These are phyloP conservation scores for Phytophthora pistaciae DNA, from an alignment of 352 stramenopile genomes.

Conservation along the genomic window DNA sequence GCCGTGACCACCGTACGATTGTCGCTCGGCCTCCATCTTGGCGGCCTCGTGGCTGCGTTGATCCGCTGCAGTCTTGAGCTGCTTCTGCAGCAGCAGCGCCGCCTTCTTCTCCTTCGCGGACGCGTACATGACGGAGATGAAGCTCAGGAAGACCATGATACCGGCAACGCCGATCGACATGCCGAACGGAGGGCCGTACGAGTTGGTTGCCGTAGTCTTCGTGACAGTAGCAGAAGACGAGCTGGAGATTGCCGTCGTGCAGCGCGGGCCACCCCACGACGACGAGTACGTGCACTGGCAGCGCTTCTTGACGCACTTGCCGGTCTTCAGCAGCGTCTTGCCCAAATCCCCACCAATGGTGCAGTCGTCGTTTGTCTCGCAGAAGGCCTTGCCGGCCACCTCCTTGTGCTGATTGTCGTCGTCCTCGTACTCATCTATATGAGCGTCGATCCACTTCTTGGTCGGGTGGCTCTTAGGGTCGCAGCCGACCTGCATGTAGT, in stretches of 20 bases:
- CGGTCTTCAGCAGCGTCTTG: conserved; percentile 34
- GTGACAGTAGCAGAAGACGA: conserved; percentile 9
- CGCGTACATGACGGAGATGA: conserved; percentile 32
- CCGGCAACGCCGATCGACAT: conserved; percentile 40
- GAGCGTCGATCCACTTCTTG: conserved; percentile 53
- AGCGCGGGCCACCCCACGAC: conserved; percentile 66
- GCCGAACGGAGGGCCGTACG: conserved; percentile 48
- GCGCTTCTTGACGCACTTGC: conserved; percentile 42
- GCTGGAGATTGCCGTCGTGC: conserved; percentile 41
- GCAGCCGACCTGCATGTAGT: conserved; percentile 52
- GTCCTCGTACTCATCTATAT: conserved; percentile 55
- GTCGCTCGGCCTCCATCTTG: conserved; percentile 13
- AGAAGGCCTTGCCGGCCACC: conserved; percentile 65
- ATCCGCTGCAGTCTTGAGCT: conserved; percentile 20
- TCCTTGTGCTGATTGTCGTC: conserved; percentile 58
- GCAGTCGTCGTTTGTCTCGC: conserved; percentile 61
- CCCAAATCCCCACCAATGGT: conserved; percentile 38
- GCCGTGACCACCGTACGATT: conserved; percentile 6
- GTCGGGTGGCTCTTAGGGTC: conserved; percentile 57
- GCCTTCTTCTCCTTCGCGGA: conserved; percentile 25
- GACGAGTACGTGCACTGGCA: conserved; percentile 44
- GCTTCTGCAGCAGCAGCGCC: conserved; percentile 21
- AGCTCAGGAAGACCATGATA: conserved; percentile 38
- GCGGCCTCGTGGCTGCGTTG: not conserved
- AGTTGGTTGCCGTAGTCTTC: conserved; percentile 23